Percentiles rank a stretch among this genome's conserved stretches.
These are phyloP conservation scores for Cadophora luteo-olivacea DNA, from an alignment of 2,329 filamentous ascomycete species.

Conservation along the genomic window DNA sequence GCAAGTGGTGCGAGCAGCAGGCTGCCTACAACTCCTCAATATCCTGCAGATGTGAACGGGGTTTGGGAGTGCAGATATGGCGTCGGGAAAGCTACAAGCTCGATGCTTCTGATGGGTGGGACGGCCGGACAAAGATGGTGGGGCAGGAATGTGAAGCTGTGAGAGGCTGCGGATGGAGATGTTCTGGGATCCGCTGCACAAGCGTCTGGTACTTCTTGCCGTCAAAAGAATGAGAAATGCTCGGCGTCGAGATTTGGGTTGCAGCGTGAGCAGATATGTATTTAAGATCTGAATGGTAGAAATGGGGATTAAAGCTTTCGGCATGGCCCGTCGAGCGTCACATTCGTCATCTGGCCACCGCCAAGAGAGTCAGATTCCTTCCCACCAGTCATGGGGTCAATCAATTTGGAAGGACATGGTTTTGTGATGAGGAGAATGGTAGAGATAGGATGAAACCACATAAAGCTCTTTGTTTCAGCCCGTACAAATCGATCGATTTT, in stretches of 20 bases:
- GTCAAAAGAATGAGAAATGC: neutral
- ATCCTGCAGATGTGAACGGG: slow-evolving; percentile 16
- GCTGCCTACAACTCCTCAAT: neutral
- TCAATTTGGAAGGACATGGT: neutral
- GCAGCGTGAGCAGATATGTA: slow-evolving; percentile 3
- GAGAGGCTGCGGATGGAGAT: neutral
- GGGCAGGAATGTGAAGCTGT: slow-evolving; percentile 14
- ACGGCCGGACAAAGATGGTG: slow-evolving; percentile 3
- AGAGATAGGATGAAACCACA: neutral
- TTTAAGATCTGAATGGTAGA: neutral
- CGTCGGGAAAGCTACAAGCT: slow-evolving; percentile 7
- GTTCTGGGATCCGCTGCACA: slow-evolving; percentile 3
- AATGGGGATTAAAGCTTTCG: slow-evolving; percentile 16
- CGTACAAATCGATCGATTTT: neutral
- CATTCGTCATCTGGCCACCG: slow-evolving; percentile 22
- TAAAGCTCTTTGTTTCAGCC: neutral
- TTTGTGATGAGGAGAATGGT: neutral
- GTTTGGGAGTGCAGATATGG: slow-evolving; percentile 16
- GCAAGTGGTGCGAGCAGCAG: slow-evolving; percentile 18
- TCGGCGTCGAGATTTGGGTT: neutral
- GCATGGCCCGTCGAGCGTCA: slow-evolving; percentile 2
- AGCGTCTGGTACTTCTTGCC: neutral
- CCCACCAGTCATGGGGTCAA: neutral
- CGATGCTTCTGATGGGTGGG: slow-evolving; percentile 6
- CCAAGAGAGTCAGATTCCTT: slow-evolving; percentile 12